Evolutionary conservation across 805 yeast species (phyloP), one percentile per base, ranked within the genome.

Genomic region (Zygotorulaspora florentina): DNA sequence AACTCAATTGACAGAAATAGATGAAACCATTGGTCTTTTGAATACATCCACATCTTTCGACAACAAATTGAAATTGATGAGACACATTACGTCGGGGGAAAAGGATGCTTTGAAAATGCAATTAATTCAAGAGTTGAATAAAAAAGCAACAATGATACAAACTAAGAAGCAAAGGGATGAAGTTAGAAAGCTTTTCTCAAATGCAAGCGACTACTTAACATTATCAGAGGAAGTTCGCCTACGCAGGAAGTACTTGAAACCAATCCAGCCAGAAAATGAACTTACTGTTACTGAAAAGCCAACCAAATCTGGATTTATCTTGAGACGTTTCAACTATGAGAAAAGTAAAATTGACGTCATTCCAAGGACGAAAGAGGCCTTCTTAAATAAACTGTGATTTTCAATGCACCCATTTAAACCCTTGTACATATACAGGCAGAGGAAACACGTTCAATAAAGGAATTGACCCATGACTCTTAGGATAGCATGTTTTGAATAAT

Each of bases 261-360:
- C 76, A 8, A 76, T 80, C 3, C 58, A 73, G 48, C 83, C 89
- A 2, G 78, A 75, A 55, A 56, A 70, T 9, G 71, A 70, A 13
- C 75, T 28, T 2, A 48, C 74, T 16, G 54, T 72, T 11, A 52
- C 59, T 34, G 47, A 71, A 57, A 45, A 69, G 33, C 69, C 73
- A n/a, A 67, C 65, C 48, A 77, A 77, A 47, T 80, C 80, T 57
- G 72, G 74, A 18, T 72, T 77, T 15, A 64, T 72, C 33, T 70
- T 76, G 44, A 75, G 76, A 54, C 75, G 81, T 46, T 87, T 82
- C 76, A 81, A 87, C 61, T 77, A 80, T 44, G 72, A 67, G 17
- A 72, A 72, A 38, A 71, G 78, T 52, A 70, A 64, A 47, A 70
- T 83, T 31, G 81, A 79, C 49, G 67, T 72, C 6, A 68, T 83